Conservation (phyloP, 805 yeast species). For the Saccharomyces mikatae region DNA sequence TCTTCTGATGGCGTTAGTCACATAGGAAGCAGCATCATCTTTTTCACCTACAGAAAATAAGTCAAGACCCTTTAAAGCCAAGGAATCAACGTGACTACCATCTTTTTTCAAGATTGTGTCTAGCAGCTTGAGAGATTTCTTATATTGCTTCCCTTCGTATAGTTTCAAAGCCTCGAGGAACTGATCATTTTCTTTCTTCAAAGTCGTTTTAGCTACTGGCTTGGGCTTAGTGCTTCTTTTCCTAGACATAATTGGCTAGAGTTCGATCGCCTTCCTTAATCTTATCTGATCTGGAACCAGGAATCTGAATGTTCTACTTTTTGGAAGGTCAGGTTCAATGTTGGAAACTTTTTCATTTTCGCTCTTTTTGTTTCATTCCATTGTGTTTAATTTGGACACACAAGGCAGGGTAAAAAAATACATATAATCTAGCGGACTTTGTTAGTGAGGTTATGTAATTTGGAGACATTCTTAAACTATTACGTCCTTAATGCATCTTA, state of each 20-base stretch:
- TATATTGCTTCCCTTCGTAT: slow-evolving; percentile 80
- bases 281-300: background rate
- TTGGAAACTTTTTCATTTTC: background rate
- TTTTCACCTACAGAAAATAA: slow-evolving; percentile 49
- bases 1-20: slow-evolving; percentile 52
- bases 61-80: slow-evolving; percentile 77
- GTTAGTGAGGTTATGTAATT: background rate
- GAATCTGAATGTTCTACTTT: background rate
- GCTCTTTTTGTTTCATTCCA: background rate
- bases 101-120: slow-evolving; percentile 72
- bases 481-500: too few species aligned
- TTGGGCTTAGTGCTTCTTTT: slow-evolving; percentile 15
- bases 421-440: background rate
- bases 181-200: slow-evolving; percentile 58
- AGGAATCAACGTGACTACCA: slow-evolving; percentile 66
- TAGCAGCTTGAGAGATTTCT: slow-evolving; percentile 68
- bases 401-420: background rate
- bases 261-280: background rate
- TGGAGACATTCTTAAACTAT: background rate
- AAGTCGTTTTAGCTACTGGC: slow-evolving; percentile 8
- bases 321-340: background rate
- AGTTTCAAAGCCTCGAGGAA: slow-evolving; percentile 76
- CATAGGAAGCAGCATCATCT: slow-evolving; percentile 54
- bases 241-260: slow-evolving; percentile 12
- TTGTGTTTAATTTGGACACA: background rate